Evolutionary conservation across 495 filamentous ascomycete genomes (phyloP).

Genomic region (Aspergillus leporis): DNA sequence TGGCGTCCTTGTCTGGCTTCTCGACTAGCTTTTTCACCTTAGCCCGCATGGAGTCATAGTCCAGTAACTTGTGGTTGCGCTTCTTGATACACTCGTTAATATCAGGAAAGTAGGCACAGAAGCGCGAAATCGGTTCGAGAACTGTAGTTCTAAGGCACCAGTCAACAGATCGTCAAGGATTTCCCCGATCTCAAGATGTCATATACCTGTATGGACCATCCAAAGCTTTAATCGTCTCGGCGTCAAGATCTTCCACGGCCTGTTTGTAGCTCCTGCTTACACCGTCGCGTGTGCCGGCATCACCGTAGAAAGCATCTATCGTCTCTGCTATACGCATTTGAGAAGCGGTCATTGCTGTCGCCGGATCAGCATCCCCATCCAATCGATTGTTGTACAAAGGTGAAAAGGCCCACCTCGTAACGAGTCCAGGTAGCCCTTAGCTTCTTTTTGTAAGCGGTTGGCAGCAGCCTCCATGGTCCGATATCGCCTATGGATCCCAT

Average conservation of each 20-base stretch:
- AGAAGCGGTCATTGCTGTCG: slow-evolving; percentile 91
- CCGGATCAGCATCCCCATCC: slow-evolving; percentile 12
- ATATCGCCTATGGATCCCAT: slow-evolving; percentile 64
- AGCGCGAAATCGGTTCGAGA: slow-evolving; percentile 88
- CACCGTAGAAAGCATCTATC: slow-evolving; percentile 98
- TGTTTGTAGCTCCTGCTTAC: slow-evolving; percentile 97
- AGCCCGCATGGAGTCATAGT: slow-evolving; percentile 93
- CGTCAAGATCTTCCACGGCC: slow-evolving; percentile 94
- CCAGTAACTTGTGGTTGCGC: slow-evolving; percentile 93
- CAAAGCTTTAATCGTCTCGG: slow-evolving; percentile 96
- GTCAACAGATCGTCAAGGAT: background rate
- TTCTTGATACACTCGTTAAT: slow-evolving; percentile 99
- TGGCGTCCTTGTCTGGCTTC: slow-evolving; percentile 97
- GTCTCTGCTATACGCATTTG: slow-evolving; percentile 99
- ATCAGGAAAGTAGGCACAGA: slow-evolving; percentile 98
- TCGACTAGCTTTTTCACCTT: slow-evolving; percentile 96
- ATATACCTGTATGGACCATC: slow-evolving; percentile 90
- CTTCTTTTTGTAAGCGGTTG: slow-evolving; percentile 90
- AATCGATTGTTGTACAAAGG: background rate
- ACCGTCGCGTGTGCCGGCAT: slow-evolving; percentile 89
- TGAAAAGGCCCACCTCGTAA: slow-evolving; percentile 72
- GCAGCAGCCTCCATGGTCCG: slow-evolving; percentile 95
- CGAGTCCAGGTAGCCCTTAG: slow-evolving; percentile 95
- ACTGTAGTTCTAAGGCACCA: slow-evolving; percentile 70
- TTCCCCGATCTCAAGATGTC: background rate